Evolutionary conservation across 2,329 filamentous ascomycete species (phyloP).

Genomic region (Cladorrhinum sp.): DNA sequence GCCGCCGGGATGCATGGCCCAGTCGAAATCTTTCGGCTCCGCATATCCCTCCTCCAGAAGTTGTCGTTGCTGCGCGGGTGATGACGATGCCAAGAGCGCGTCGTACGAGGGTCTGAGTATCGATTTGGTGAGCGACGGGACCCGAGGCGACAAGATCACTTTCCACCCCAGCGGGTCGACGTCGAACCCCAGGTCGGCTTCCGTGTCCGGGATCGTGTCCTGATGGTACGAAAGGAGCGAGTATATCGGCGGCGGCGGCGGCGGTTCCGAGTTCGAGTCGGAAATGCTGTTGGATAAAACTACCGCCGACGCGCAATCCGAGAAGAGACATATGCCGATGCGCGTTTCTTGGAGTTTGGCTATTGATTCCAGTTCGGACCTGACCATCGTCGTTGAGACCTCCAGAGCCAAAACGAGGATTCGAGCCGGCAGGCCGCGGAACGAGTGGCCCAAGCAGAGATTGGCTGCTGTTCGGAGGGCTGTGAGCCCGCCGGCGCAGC

Average conservation of each 20-base stretch:
- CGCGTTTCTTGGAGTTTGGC: conserved; percentile 56
- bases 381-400: conserved; percentile 57
- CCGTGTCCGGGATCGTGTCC: conserved; percentile 58
- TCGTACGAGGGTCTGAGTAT: conserved; percentile 53
- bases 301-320: conserved; percentile 65
- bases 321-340: conserved; percentile 66
- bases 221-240: conserved; percentile 65
- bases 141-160: conserved; percentile 59
- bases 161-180: conserved; percentile 65
- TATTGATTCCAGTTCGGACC: conserved; percentile 64
- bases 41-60: conserved; percentile 45
- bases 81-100: conserved; percentile 47
- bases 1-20: conserved; percentile 70
- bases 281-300: conserved; percentile 61
- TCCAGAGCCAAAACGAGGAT: conserved; percentile 65
- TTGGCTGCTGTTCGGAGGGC: conserved; percentile 63
- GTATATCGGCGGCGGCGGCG: conserved; percentile 40
- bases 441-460: conserved; percentile 60
- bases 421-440: conserved; percentile 56
- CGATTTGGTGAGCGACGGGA: conserved; percentile 54
- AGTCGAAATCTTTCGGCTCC: conserved; percentile 61
- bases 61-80: too few species aligned
- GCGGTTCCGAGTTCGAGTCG: background rate
- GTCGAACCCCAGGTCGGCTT: conserved; percentile 62
- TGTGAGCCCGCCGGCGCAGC: conserved; percentile 63